Conservation (phyloP, 1,284 basidiomycete genomes). For the Puccinia horiana region DNA sequence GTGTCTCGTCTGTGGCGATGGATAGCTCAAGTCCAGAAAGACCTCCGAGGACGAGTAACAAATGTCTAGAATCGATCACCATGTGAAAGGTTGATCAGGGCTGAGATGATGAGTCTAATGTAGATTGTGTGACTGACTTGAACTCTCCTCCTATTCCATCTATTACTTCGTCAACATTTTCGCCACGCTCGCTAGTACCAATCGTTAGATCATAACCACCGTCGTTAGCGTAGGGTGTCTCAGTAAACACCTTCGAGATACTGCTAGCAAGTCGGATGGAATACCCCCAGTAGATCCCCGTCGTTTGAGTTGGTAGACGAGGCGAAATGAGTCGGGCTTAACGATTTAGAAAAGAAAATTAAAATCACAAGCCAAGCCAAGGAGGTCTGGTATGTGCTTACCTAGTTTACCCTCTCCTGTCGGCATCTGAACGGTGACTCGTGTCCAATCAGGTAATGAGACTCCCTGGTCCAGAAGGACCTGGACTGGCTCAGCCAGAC, state of each 20-base stretch:
- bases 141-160: constrained; percentile 29
- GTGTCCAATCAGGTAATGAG: constrained; percentile 51
- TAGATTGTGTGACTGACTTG: constrained; percentile 46
- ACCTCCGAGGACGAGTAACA: constrained; percentile 57
- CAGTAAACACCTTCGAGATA: constrained; percentile 52
- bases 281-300: constrained; percentile 58
- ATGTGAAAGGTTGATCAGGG: neutral
- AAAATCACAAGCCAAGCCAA: neutral
- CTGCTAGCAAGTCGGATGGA: constrained; percentile 54
- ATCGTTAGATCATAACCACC: constrained; percentile 57
- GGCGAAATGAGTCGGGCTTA: constrained; percentile 55
- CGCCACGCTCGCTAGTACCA: constrained; percentile 57
- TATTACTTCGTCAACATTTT: constrained; percentile 49
- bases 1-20: constrained; percentile 55
- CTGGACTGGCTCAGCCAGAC: constrained; percentile 55
- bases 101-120: constrained; percentile 19
- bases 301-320: constrained; percentile 53
- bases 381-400: neutral
- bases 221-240: constrained; percentile 48
- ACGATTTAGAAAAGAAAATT: neutral
- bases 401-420: neutral
- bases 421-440: constrained; percentile 56
- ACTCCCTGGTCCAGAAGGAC: constrained; percentile 29
- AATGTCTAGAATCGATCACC: constrained; percentile 50
- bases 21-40: constrained; percentile 55